Percentiles rank a stretch among this genome's conserved stretches.
Evolutionary conservation across 805 yeast genomes (phyloP).

Genomic region (Myxozyma lipomycoides): DNA sequence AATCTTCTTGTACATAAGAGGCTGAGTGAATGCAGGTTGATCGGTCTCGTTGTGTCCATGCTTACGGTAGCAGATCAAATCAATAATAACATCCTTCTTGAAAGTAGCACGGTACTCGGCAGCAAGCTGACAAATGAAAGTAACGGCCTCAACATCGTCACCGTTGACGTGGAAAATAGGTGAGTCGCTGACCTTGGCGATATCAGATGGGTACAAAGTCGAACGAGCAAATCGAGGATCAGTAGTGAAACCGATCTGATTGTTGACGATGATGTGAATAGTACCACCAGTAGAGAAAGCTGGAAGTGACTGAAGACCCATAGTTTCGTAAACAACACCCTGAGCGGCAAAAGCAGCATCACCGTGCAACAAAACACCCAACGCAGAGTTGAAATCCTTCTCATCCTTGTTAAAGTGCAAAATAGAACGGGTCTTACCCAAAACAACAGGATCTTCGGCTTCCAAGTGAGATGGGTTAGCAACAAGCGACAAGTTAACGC

Average conservation of each 20-base stretch:
- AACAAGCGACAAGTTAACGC: slow-evolving; percentile 89
- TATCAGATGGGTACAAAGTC: slow-evolving; percentile 95
- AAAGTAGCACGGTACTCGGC: slow-evolving; percentile 98
- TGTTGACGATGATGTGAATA: slow-evolving; percentile 89
- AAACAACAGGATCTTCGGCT: slow-evolving; percentile 97
- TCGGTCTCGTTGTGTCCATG: slow-evolving; percentile 99
- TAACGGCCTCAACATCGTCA: slow-evolving; percentile 91
- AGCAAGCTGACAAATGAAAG: slow-evolving; percentile 89
- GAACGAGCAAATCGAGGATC: slow-evolving; percentile 98
- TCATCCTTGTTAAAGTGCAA: slow-evolving; percentile 87
- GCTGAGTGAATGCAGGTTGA: slow-evolving; percentile 98
- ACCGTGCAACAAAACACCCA: slow-evolving; percentile 93
- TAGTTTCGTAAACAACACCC: slow-evolving; percentile 98
- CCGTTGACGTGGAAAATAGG: slow-evolving; percentile 99
- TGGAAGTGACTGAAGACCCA: slow-evolving; percentile 89
- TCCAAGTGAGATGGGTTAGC: slow-evolving; percentile 99
- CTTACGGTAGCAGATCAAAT: slow-evolving; percentile 97
- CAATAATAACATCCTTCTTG: slow-evolving; percentile 95
- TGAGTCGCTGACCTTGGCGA: slow-evolving; percentile 93
- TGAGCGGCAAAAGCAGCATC: slow-evolving; percentile 99
- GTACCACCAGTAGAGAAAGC: slow-evolving; percentile 99
- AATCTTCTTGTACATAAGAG: slow-evolving; percentile 90
- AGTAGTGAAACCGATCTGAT: slow-evolving; percentile 99
- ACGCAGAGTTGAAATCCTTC: slow-evolving; percentile 76
- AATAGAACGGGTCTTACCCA: slow-evolving; percentile 96